Base-by-base conservation (phyloP, 2,329 filamentous ascomycete species). In the Chaetomium strumarium region DNA sequence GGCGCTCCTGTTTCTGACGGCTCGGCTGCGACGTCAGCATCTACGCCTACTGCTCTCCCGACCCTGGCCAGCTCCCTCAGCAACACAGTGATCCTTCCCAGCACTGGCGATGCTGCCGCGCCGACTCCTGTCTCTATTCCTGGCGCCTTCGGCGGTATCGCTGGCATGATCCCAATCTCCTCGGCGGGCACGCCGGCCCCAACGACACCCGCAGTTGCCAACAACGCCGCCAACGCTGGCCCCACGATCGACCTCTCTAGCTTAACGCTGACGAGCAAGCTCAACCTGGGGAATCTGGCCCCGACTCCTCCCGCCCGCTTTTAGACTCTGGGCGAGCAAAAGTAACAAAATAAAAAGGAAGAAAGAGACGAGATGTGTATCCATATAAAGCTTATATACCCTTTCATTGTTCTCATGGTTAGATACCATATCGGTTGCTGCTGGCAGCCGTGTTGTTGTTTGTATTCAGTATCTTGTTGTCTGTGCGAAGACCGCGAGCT, bases 211-310 rank as follows among this genome's bases (percentile, higher is more conserved):
- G 59, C 46, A 1, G 59, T 65, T 4, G 62, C 62, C 37, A 62
- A 60, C 37, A 62, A 60, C 44, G 58, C 56, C n/a, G 63, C 63
- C 30, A 60, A 50, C 7, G 53, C 53, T 5, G 50, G 59, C 41
- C 58, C 65, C 4, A 61, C 58, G 2, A 68, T 75, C 52, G 65
- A 75, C 55, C 53, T 75, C 9, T 70, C 66, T 31, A 71, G 70
- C 9, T 52, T 76, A 53, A 67, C 64, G 7, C 63, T 78, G 44
- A 72, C 66, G 58, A 77, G 70, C 52, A 62, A 67, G 42, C 62
- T 78, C 39, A 66, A 72, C 46, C 63, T 78, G 11, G 75, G 75
- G 30, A 75, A 71, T 51, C 61, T 77, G 45, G 60, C 59, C 20
- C 50, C 59, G 55, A 60, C 61, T 20, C 50, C 59, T 55, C 60